Percentiles rank a stretch among this genome's conserved stretches.
Conservation (phyloP, 495 filamentous ascomycete species). For the Cetradonia linearis region DNA sequence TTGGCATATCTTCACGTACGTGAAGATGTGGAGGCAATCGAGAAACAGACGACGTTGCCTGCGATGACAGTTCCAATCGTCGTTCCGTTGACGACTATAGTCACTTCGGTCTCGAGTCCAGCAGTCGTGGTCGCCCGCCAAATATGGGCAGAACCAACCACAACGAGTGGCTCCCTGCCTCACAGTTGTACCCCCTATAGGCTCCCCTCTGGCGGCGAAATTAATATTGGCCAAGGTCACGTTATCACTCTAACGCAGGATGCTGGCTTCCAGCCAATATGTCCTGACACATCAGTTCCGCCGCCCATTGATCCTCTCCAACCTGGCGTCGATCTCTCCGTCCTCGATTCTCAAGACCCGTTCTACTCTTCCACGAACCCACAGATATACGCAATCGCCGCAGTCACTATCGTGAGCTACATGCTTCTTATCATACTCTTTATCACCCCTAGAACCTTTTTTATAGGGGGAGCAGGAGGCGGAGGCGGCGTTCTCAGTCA, state of each 20-base stretch:
- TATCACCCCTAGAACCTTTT: slow-evolving; percentile 82
- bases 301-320: slow-evolving; percentile 26
- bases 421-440: slow-evolving; percentile 89
- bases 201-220: slow-evolving; percentile 50
- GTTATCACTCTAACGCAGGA: slow-evolving; percentile 51
- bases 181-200: slow-evolving; percentile 52
- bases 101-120: neutral
- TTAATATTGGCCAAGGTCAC: slow-evolving; percentile 48
- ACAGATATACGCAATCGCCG: slow-evolving; percentile 82
- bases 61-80: slow-evolving; percentile 1
- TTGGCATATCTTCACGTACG: neutral
- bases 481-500: slow-evolving; percentile 64
- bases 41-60: slow-evolving; percentile 6
- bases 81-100: neutral
- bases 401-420: slow-evolving; percentile 84
- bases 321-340: slow-evolving; percentile 24
- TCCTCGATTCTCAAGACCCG: slow-evolving; percentile 60
- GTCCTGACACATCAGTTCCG: slow-evolving; percentile 35
- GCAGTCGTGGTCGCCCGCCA: slow-evolving; percentile 30
- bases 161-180: slow-evolving; percentile 33
- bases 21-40: slow-evolving; percentile 6
- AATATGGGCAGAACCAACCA: slow-evolving; percentile 44
- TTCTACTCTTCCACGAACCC: slow-evolving; percentile 90
- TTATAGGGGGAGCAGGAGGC: slow-evolving; percentile 60
- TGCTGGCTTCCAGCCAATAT: slow-evolving; percentile 53